Evolutionary conservation across 1,139 yeast species (phyloP).

Genomic region (Candida sanyaensis): DNA sequence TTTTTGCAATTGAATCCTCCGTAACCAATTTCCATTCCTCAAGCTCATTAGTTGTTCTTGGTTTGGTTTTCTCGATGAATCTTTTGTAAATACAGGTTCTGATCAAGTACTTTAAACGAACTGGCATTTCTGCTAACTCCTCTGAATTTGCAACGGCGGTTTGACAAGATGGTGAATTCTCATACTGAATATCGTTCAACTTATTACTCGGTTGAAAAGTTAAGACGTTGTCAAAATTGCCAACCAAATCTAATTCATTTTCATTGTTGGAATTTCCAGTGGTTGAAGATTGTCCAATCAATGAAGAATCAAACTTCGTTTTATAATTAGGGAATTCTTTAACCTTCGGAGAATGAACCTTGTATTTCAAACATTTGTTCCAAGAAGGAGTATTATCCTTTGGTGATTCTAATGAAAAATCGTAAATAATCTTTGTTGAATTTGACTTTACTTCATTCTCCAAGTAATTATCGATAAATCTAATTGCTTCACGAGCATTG

Average conservation of each 20-base stretch:
- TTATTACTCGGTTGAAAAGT: conserved; percentile 14
- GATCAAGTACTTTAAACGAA: conserved; percentile 47
- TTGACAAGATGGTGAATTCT: conserved; percentile 31
- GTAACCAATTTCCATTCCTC: conserved; percentile 55
- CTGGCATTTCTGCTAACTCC: conserved; percentile 49
- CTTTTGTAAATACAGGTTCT: conserved; percentile 53
- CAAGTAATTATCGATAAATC: conserved; percentile 49
- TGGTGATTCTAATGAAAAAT: conserved; percentile 35
- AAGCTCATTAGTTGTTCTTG: conserved; percentile 11
- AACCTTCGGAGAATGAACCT: conserved; percentile 44
- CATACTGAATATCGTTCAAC: conserved; percentile 34
- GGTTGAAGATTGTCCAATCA: conserved; percentile 19
- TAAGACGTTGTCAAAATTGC: conserved; percentile 12
- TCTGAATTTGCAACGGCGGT: conserved; percentile 31
- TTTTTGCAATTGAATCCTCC: conserved; percentile 53
- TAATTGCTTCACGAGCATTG: conserved; percentile 58
- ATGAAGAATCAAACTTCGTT: conserved; percentile 36
- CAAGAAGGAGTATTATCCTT: conserved; percentile 50
- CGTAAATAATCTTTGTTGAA: conserved; percentile 20
- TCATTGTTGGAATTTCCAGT: not conserved
- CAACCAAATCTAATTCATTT: conserved; percentile 8
- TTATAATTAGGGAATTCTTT: conserved; percentile 49
- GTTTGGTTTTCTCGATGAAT: conserved; percentile 29
- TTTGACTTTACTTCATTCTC: conserved; percentile 15
- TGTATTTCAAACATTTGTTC: conserved; percentile 47